These are phyloP conservation scores for Paspalum vaginatum DNA, from an alignment of 176 grass and related monocot genomes.

Conservation along the genomic window DNA sequence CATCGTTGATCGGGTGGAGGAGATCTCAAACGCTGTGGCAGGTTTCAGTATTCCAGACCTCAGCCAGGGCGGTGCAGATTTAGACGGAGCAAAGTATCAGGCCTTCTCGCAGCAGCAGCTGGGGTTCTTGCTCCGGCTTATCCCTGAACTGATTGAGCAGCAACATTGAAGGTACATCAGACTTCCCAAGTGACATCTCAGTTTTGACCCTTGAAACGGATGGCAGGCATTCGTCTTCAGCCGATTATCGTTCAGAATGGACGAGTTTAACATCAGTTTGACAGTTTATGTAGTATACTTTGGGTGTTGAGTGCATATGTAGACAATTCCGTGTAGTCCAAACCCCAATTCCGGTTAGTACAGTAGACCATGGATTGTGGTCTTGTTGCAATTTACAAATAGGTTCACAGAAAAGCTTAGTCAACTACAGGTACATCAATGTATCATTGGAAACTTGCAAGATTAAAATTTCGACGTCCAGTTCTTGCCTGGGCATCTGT, in stretches of 20 bases:
- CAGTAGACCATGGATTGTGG: not conserved
- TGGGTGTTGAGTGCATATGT: not conserved
- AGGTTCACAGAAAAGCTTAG: not conserved
- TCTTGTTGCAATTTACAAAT: slow-evolving; percentile 23
- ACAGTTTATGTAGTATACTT: slow-evolving; percentile 12
- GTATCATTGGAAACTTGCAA: not conserved
- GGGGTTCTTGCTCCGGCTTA: slow-evolving; percentile 64
- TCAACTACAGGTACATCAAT: not conserved
- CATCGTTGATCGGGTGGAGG: slow-evolving; percentile 67
- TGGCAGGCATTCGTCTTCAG: not conserved
- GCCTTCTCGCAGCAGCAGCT: slow-evolving; percentile 58
- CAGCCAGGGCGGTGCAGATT: not conserved
- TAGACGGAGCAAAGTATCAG: slow-evolving; percentile 22
- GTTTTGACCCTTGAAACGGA: not conserved
- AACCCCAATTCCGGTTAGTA: not conserved
- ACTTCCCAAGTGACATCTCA: not conserved
- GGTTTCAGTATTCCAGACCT: slow-evolving; percentile 38
- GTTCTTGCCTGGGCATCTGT: not conserved
- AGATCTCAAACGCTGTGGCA: slow-evolving; percentile 53
- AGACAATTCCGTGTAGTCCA: not conserved
- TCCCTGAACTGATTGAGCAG: slow-evolving; percentile 62
- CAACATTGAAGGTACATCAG: slow-evolving; percentile 22
- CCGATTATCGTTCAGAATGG: not conserved
- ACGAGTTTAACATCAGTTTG: slow-evolving; percentile 7
- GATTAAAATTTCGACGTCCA: not conserved